Evolutionary conservation across 176 grass and related monocot genomes (phyloP), one percentile per base, ranked within the genome.

Genomic region (Eleusine indica): DNA sequence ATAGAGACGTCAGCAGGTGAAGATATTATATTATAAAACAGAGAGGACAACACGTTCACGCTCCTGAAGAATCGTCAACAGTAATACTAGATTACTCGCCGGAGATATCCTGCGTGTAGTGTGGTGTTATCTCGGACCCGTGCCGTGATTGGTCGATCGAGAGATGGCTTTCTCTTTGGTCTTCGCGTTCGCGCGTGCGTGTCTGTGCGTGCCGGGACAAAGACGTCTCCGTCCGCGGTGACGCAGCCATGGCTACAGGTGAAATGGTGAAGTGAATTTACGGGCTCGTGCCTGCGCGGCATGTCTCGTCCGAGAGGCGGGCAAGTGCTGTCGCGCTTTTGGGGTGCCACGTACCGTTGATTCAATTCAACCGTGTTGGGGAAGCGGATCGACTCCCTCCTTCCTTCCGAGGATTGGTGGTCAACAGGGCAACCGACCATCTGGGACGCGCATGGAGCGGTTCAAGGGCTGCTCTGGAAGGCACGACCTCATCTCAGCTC

Each of bases 41-140:
- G 22, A 35, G 17, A 37, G 11, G 76, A 40, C 51, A 69, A 35
- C 61, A 60, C 76, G 76, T 47, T 68, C 69, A 74, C 69, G 75
- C 58, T 46, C 21, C 9, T 32, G 21, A 5, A 42, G 21, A 5
- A 42, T 58, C 61, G 80, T 51, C 1, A 6, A 0, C n/a, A n/a
- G 30, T 40, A 41, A 17, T 14, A 21, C 53, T 61, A 61, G 21
- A 17, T 67, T 83, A 73, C 66, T 35, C 51, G 22, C 25, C 12
- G 2, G 28, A 53, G 32, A 30, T 49, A 18, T 46, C 66, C 25
- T 8, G 9, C 5, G 67, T 30, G 10, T 12, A 13, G 3, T 38
- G 10, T 12, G 8, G 3, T 38, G 22, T 25, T 42, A 72, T 72
- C 75, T 41, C 39, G 66, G 29, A 52, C 15, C 66, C 5, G 47